Evolutionary conservation across 2,329 filamentous ascomycete species (phyloP).

Genomic region (Botrytis medusae): DNA sequence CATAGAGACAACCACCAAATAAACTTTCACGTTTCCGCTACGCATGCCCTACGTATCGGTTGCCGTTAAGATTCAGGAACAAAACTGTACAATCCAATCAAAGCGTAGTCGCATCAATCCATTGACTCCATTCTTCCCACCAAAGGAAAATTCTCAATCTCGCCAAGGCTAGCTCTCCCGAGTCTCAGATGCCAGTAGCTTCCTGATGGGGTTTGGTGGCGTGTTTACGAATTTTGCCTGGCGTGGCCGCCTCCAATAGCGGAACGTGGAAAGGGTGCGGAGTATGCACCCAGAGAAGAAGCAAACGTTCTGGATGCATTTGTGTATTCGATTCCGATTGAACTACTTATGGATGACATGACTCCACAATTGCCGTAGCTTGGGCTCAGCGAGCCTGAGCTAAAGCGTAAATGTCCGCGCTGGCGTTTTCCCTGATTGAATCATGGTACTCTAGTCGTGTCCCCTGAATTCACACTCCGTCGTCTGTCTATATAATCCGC

Average conservation of each 20-base stretch:
- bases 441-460: neutral
- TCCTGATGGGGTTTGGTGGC: neutral
- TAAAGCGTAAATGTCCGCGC: conserved; percentile 7
- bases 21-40: neutral
- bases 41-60: conserved; percentile 6
- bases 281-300: conserved; percentile 13
- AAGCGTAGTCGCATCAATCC: conserved; percentile 7
- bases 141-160: conserved; percentile 9
- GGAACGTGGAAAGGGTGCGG: neutral
- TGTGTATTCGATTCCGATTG: conserved; percentile 1
- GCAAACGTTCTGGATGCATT: conserved; percentile 20
- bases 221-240: neutral
- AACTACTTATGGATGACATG: conserved; percentile 5
- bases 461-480: neutral
- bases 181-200: neutral
- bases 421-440: neutral
- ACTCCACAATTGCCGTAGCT: conserved; percentile 16
- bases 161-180: neutral
- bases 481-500: conserved; percentile 11
- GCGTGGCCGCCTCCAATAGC: neutral
- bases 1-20: neutral
- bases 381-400: conserved; percentile 4
- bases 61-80: conserved; percentile 19
- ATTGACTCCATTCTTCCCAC: conserved; percentile 12
- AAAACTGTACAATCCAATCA: conserved; percentile 17